phyloP scores from a whole-genome alignment of 2,329 filamentous ascomycete species.

The Fusarium sp. region DNA sequence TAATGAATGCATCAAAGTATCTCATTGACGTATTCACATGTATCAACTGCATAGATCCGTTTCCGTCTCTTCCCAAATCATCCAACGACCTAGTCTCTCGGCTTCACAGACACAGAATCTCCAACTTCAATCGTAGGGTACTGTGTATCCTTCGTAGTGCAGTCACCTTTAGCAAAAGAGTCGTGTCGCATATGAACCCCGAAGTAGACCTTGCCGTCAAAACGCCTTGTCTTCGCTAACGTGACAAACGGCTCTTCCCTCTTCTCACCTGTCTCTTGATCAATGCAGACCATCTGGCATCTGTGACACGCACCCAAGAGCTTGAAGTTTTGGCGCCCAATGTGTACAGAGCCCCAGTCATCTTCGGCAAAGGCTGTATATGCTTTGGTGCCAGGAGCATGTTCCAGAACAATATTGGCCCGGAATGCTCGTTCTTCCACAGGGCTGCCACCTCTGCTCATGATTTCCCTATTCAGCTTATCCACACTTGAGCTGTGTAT shows the following conservation, averaged over 20 bases:
- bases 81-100: not conserved
- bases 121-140: slow-evolving; percentile 62
- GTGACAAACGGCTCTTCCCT: slow-evolving; percentile 90
- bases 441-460: slow-evolving; percentile 68
- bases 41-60: not conserved
- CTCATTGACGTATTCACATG: not conserved
- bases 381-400: slow-evolving; percentile 54
- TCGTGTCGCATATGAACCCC: slow-evolving; percentile 80
- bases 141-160: slow-evolving; percentile 34
- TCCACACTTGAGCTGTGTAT: slow-evolving; percentile 85
- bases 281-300: slow-evolving; percentile 96
- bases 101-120: slow-evolving; percentile 52
- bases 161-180: not conserved
- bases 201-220: slow-evolving; percentile 89
- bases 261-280: slow-evolving; percentile 83
- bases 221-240: slow-evolving; percentile 85
- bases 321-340: slow-evolving; percentile 74
- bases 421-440: slow-evolving; percentile 83
- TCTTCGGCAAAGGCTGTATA: slow-evolving; percentile 82
- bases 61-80: not conserved
- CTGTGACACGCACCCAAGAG: slow-evolving; percentile 86
- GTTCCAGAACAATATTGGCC: slow-evolving; percentile 82
- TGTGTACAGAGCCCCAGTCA: slow-evolving; percentile 74
- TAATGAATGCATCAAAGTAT: not conserved
- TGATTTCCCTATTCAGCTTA: slow-evolving; percentile 80